Percentiles rank a stretch among this genome's conserved stretches.
These are phyloP conservation scores for Furcasterigmium sp. DNA, from an alignment of 2,329 filamentous ascomycete genomes.

Conservation along the genomic window DNA sequence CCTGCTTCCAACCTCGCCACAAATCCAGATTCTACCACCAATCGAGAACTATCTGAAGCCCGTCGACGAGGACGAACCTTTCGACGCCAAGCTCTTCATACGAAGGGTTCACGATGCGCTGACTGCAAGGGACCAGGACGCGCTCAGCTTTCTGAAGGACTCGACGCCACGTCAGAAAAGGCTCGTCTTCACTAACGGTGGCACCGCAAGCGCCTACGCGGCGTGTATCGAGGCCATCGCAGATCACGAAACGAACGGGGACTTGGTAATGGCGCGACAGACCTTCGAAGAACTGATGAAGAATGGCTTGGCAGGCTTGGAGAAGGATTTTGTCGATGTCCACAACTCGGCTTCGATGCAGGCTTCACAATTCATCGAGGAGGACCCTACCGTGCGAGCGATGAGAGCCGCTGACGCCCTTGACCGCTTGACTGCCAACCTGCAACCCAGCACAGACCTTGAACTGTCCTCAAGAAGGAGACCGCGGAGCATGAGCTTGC, in stretches of 20 bases:
- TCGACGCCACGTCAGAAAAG: conserved; percentile 42
- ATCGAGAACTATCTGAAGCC: conserved; percentile 40
- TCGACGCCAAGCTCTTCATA: conserved; percentile 31
- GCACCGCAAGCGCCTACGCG: conserved; percentile 47
- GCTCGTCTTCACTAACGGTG: conserved; percentile 57
- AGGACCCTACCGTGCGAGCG: conserved; percentile 47
- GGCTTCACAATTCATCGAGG: conserved; percentile 6
- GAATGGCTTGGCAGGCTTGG: conserved; percentile 38
- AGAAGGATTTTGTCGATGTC: conserved; percentile 6
- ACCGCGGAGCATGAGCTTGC: conserved; percentile 44
- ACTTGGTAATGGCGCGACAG: conserved; percentile 41
- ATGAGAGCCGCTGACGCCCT: conserved; percentile 56
- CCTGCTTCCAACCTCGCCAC: conserved; percentile 52
- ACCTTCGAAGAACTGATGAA: conserved; percentile 47
- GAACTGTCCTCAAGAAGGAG: conserved; percentile 35
- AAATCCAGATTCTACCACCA: conserved; percentile 51
- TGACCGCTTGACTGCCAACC: conserved; percentile 46
- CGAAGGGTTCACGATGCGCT: conserved; percentile 46
- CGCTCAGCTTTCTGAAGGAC: conserved; percentile 43
- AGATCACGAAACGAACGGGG: conserved; percentile 43
- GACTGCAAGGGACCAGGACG: conserved; percentile 38
- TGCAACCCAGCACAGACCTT: conserved; percentile 46
- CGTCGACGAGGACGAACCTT: conserved; percentile 17
- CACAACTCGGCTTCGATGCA: neutral
- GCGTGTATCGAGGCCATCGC: conserved; percentile 51